A percentile compares a stretch with the other conserved stretches of the same genome.
Conservation (phyloP, 495 filamentous ascomycete species). For the Trichocladium antarcticum region DNA sequence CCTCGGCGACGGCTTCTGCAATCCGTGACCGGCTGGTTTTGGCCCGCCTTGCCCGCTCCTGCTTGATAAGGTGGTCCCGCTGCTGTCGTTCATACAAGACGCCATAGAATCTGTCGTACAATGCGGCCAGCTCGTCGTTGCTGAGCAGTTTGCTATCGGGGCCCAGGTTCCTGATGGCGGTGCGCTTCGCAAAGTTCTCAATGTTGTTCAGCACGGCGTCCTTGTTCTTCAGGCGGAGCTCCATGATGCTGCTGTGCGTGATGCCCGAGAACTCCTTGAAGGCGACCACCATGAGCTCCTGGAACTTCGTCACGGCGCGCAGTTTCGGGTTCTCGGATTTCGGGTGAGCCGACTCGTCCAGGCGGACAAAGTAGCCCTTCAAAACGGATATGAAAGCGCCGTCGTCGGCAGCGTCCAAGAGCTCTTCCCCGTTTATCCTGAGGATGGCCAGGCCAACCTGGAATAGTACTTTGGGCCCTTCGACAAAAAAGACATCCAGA, state of each 20-base stretch:
- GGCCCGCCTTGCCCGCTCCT: conserved; percentile 56
- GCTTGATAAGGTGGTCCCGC: conserved; percentile 62
- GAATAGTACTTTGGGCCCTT: conserved; percentile 94
- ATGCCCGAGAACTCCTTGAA: conserved; percentile 96
- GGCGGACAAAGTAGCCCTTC: conserved; percentile 83
- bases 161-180: conserved; percentile 88
- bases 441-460: conserved; percentile 93
- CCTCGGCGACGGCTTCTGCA: conserved; percentile 34
- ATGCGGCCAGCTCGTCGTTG: conserved; percentile 69
- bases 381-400: conserved; percentile 93
- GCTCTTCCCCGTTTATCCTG: conserved; percentile 93
- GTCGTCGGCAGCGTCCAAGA: conserved; percentile 91
- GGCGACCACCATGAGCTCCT: conserved; percentile 96
- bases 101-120: conserved; percentile 89
- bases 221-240: conserved; percentile 84
- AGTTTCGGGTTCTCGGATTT: conserved; percentile 88
- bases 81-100: conserved; percentile 85
- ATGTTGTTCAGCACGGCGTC: conserved; percentile 85
- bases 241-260: conserved; percentile 81
- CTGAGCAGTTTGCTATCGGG: conserved; percentile 86
- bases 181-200: conserved; percentile 93
- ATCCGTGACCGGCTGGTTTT: conserved; percentile 48
- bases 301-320: conserved; percentile 85
- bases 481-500: conserved; percentile 93
- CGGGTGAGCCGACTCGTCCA: conserved; percentile 93